Evolutionary conservation across 345 rosid species (phyloP).

Genomic region (Mangifera indica): DNA sequence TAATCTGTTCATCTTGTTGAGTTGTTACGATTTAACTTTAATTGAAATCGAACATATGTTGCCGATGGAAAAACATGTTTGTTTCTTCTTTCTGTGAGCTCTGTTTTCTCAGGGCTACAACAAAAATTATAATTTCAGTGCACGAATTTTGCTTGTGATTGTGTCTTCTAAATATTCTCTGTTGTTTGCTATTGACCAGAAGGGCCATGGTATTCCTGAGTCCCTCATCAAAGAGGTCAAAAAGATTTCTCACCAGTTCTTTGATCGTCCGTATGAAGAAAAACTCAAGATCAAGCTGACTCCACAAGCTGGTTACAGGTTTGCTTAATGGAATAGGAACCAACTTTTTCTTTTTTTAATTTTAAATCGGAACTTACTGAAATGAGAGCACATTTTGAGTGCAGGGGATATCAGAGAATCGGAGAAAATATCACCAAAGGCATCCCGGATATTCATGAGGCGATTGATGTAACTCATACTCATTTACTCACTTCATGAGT

Average conservation of each 20-base stretch:
- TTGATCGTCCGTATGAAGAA: constrained; percentile 59
- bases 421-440: constrained; percentile 87
- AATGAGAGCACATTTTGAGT: constrained; percentile 17
- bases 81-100: not conserved
- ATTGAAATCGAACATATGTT: not conserved
- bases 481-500: not conserved
- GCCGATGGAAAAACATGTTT: not conserved
- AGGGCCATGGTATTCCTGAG: constrained; percentile 76
- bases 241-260: constrained; percentile 46
- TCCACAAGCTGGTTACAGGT: constrained; percentile 78
- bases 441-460: constrained; percentile 74
- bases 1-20: constrained; percentile 16
- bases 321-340: constrained; percentile 9
- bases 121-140: not conserved
- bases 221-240: constrained; percentile 52
- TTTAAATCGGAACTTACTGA: not conserved
- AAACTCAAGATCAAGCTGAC: constrained; percentile 73
- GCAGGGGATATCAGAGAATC: constrained; percentile 85
- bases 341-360: not conserved
- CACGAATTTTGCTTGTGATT: not conserved
- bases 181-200: constrained; percentile 42
- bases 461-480: constrained; percentile 65
- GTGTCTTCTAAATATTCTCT: not conserved
- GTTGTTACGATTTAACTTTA: not conserved
- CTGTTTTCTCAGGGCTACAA: not conserved